Conservation (phyloP, 2,329 filamentous ascomycete species). For the Colletotrichum falcatum region DNA sequence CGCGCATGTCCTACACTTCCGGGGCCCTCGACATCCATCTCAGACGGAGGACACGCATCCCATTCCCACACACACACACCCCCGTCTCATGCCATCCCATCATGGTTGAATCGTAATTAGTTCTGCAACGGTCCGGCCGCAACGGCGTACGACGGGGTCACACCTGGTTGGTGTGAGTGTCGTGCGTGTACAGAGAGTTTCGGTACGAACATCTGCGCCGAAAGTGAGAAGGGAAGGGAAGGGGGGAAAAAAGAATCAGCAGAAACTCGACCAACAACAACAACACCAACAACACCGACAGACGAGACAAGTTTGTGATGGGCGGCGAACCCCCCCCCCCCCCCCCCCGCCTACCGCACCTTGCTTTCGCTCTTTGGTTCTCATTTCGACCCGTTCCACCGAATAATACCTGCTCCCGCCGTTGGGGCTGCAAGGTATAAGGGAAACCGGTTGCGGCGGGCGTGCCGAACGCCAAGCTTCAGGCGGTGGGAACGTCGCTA, state of each 20-base stretch:
- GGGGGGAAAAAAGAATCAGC: not conserved
- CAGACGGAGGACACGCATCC: constrained; percentile 35
- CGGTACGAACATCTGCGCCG: not conserved
- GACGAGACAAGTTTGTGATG: too few species aligned
- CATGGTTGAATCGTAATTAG: constrained; percentile 7
- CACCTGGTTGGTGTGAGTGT: too few species aligned
- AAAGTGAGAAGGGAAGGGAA: too few species aligned
- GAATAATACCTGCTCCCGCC: not conserved
- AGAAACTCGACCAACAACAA: not conserved
- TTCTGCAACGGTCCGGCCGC: constrained; percentile 23
- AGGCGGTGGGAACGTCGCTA: constrained; percentile 25
- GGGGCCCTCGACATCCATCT: constrained; percentile 25
- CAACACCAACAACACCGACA: too few species aligned
- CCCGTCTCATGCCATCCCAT: constrained; percentile 23
- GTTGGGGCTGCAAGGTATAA: not conserved
- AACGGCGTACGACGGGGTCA: not conserved
- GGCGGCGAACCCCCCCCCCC: too few species aligned
- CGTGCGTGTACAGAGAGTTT: not conserved
- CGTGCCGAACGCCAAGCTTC: constrained; percentile 13
- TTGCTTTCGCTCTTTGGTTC: too few species aligned
- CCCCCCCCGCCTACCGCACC: too few species aligned
- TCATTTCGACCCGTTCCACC: too few species aligned
- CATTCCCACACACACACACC: too few species aligned
- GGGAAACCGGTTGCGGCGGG: not conserved
- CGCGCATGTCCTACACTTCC: constrained; percentile 18